These are phyloP conservation scores for Batrachochytrium dendrobatidis DNA, from an alignment of 371 early-diverging fungal genomes.

Conservation along the genomic window DNA sequence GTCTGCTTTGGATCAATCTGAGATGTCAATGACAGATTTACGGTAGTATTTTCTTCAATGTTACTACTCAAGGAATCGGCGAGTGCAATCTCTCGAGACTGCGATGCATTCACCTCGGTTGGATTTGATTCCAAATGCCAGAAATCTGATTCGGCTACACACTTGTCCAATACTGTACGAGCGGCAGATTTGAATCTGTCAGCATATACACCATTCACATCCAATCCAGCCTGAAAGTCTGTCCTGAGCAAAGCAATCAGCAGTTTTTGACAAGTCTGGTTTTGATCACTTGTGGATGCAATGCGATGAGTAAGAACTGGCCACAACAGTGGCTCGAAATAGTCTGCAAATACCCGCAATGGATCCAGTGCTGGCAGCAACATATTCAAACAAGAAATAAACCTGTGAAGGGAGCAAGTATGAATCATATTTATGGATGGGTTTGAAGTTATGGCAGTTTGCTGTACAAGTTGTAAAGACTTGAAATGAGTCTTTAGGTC, in stretches of 20 bases:
- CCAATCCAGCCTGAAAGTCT: background rate
- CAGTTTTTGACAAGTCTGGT: background rate
- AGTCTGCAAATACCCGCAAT: conserved; percentile 4
- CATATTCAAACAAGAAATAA: no score
- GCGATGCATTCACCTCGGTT: background rate
- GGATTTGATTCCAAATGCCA: background rate
- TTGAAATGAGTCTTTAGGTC: no score
- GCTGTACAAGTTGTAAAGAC: no score
- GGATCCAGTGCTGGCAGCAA: conserved; percentile 11
- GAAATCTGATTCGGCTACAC: background rate
- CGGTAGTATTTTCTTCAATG: no score
- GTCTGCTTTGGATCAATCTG: background rate
- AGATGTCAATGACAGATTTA: no score
- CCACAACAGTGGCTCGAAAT: conserved; percentile 3
- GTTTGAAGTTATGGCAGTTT: no score
- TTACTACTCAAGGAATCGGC: no score
- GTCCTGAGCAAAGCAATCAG: background rate
- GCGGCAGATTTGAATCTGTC: background rate
- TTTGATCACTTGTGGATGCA: conserved; percentile 6
- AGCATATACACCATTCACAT: background rate
- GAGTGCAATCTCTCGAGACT: background rate
- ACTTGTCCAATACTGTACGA: background rate
- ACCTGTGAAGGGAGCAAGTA: no score
- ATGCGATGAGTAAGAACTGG: conserved; percentile 1
- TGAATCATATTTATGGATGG: no score